These are phyloP conservation scores for Kuraishia borneana DNA, from an alignment of 805 yeast species.

Conservation along the genomic window DNA sequence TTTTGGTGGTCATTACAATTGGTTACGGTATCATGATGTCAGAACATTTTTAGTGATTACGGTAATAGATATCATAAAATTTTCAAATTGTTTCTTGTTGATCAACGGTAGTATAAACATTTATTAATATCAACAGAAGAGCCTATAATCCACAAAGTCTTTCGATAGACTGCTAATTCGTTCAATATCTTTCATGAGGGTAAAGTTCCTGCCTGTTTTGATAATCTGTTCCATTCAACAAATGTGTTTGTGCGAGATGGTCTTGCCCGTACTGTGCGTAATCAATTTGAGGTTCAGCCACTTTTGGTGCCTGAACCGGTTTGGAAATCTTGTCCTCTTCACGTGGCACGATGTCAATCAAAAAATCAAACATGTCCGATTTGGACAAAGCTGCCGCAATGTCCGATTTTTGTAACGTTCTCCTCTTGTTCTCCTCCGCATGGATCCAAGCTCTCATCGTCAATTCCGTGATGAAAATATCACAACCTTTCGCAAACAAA, in stretches of 20 bases:
- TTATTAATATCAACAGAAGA: too few relatives aligned
- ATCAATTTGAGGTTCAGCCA: neutral
- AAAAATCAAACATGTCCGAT: slow-evolving; percentile 93
- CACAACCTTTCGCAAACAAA: slow-evolving; percentile 95
- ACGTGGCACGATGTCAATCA: slow-evolving; percentile 92
- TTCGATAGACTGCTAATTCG: too few relatives aligned
- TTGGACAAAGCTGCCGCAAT: slow-evolving; percentile 92
- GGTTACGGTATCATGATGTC: slow-evolving; percentile 37
- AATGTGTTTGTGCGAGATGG: neutral
- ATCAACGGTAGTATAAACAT: too few relatives aligned
- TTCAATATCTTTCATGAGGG: neutral
- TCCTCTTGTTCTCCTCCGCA: slow-evolving; percentile 90
- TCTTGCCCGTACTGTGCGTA: neutral
- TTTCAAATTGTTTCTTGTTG: neutral
- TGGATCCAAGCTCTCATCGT: slow-evolving; percentile 99
- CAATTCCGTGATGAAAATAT: slow-evolving; percentile 88
- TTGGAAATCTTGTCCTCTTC: slow-evolving; percentile 55
- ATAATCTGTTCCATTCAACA: neutral
- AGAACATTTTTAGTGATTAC: slow-evolving; percentile 11
- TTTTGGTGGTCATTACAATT: slow-evolving; percentile 30
- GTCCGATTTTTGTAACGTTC: slow-evolving; percentile 90
- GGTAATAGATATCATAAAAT: too few relatives aligned
- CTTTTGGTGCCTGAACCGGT: slow-evolving; percentile 7
- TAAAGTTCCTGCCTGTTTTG: neutral
- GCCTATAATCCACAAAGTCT: too few relatives aligned